Evolutionary conservation across 129 eudicot species (phyloP).

Genomic region (Silybum marianum): DNA sequence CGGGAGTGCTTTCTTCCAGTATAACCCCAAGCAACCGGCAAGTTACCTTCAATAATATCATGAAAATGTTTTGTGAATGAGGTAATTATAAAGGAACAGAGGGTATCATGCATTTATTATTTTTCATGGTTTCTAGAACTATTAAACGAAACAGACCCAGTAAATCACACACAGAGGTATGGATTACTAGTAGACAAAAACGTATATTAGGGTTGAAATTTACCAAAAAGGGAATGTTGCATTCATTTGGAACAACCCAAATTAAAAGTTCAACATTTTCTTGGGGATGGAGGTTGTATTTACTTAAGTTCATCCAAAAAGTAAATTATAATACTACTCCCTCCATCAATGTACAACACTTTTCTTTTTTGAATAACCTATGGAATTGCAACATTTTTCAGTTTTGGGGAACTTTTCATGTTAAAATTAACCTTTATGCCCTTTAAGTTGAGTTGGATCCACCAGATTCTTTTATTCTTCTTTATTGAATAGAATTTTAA

Average conservation of each 20-base stretch:
- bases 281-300: neutral
- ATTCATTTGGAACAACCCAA: neutral
- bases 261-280: neutral
- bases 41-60: conserved; percentile 57
- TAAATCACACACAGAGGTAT: neutral
- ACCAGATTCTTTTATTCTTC: neutral
- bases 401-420: neutral
- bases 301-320: neutral
- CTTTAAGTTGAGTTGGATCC: neutral
- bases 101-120: neutral
- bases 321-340: neutral
- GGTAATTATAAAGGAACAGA: neutral
- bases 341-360: neutral
- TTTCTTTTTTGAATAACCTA: neutral
- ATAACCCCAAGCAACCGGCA: conserved; percentile 85
- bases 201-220: neutral
- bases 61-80: neutral
- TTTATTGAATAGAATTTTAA: neutral
- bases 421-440: neutral
- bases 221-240: neutral
- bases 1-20: conserved; percentile 83
- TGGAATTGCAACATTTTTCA: neutral
- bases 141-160: neutral
- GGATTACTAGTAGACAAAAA: neutral
- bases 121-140: neutral